Evolutionary conservation across 352 stramenopile species (phyloP).

Genomic region (Globisporangium paroecandrum): DNA sequence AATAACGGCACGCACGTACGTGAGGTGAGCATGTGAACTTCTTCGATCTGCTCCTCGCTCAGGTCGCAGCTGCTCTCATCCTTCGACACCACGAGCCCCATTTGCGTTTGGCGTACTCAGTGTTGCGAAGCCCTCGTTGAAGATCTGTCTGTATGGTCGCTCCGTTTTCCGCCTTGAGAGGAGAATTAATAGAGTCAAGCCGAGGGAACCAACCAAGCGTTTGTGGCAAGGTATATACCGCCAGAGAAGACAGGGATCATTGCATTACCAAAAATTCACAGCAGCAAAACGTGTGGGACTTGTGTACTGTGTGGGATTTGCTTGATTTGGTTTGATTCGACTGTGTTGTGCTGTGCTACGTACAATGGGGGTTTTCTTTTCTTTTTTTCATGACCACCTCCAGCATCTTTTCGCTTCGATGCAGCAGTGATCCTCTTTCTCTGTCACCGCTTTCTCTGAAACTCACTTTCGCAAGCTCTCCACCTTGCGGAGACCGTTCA

Average conservation of each 20-base stretch:
- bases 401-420: slow-evolving; percentile 9
- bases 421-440: background rate
- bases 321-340: background rate
- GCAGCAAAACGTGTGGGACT: background rate
- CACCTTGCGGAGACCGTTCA: slow-evolving; percentile 75
- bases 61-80: slow-evolving; percentile 30
- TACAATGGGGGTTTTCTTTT: background rate
- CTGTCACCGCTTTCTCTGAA: background rate
- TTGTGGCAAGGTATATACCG: too few relatives aligned
- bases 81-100: slow-evolving; percentile 21
- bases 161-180: background rate
- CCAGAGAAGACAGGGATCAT: background rate
- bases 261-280: background rate
- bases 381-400: background rate
- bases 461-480: slow-evolving; percentile 43
- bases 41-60: slow-evolving; percentile 54
- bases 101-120: slow-evolving; percentile 8
- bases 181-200: background rate
- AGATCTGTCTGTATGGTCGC: background rate
- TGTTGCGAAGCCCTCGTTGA: too few relatives aligned
- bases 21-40: slow-evolving; percentile 58
- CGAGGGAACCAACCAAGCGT: background rate
- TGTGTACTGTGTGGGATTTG: background rate
- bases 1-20: slow-evolving; percentile 17
- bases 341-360: background rate